phyloP scores from a whole-genome alignment of 306 rosid genomes.

The Sphenostylis stenocarpa region DNA sequence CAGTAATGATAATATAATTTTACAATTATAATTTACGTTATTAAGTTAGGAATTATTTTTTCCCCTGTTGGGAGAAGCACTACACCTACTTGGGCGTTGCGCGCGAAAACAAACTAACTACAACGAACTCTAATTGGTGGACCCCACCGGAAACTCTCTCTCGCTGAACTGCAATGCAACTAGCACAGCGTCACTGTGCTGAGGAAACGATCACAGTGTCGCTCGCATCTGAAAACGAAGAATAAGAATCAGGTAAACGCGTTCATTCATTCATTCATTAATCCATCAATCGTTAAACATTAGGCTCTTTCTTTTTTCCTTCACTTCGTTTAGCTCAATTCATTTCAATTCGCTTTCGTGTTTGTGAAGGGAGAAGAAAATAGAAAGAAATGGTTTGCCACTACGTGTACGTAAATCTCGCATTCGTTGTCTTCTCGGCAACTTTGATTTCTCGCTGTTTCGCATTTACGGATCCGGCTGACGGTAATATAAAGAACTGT shows the following conservation, averaged over 20 bases:
- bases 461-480: slow-evolving; percentile 59
- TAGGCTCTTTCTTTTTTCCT: background rate
- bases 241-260: background rate
- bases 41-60: too few species aligned
- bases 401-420: slow-evolving; percentile 19
- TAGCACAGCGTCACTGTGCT: background rate
- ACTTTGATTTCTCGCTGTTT: slow-evolving; percentile 42
- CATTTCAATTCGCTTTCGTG: background rate
- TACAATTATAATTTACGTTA: too few species aligned
- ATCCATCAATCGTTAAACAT: background rate
- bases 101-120: slow-evolving; percentile 40
- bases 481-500: slow-evolving; percentile 49
- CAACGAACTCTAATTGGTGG: slow-evolving; percentile 23
- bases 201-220: background rate
- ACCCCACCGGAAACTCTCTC: slow-evolving; percentile 1
- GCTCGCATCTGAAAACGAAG: background rate
- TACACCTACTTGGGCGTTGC: too few species aligned
- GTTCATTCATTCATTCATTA: background rate
- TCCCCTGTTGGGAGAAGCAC: too few species aligned
- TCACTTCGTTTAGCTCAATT: background rate
- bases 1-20: too few species aligned
- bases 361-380: slow-evolving; percentile 37
- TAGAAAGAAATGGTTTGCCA: slow-evolving; percentile 40
- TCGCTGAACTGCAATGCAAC: background rate
- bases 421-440: slow-evolving; percentile 39